A percentile compares a stretch with the other conserved stretches of the same genome.
These are phyloP conservation scores for Amanita polypyramis DNA, from an alignment of 768 basidiomycete species.

Conservation along the genomic window DNA sequence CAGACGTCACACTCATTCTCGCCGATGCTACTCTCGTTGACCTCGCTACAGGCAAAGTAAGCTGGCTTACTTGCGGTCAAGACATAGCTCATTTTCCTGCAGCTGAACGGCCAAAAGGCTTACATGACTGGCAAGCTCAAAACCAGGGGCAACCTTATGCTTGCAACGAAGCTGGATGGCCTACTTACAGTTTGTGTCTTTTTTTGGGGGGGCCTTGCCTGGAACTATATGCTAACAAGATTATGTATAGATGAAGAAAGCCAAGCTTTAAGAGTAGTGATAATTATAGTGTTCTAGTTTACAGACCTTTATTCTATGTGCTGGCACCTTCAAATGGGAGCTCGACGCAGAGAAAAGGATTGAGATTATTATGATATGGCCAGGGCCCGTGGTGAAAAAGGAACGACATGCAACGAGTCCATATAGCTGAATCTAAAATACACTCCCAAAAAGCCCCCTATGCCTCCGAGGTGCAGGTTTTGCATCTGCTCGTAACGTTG, in stretches of 20 bases:
- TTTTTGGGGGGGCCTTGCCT: background rate
- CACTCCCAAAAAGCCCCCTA: conserved; percentile 68
- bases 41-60: conserved; percentile 64
- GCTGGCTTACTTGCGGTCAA: background rate
- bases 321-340: background rate
- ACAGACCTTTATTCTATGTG: background rate
- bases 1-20: conserved; percentile 76
- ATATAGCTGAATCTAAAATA: conserved; percentile 37
- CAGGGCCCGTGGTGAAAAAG: background rate
- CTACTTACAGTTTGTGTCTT: conserved; percentile 59
- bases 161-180: conserved; percentile 81
- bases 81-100: background rate
- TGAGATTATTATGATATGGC: background rate
- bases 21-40: conserved; percentile 66
- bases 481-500: conserved; percentile 77
- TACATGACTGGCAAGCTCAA: conserved; percentile 95
- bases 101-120: conserved; percentile 89
- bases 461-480: conserved; percentile 64
- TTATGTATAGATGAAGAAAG: conserved; percentile 25
- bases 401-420: background rate
- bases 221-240: background rate
- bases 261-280: conserved; percentile 28
- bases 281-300: conserved; percentile 1
- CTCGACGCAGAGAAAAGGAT: background rate
- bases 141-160: conserved; percentile 88